Evolutionary conservation across 2,329 filamentous ascomycete genomes (phyloP).

Genomic region (Rutstroemia sp.): DNA sequence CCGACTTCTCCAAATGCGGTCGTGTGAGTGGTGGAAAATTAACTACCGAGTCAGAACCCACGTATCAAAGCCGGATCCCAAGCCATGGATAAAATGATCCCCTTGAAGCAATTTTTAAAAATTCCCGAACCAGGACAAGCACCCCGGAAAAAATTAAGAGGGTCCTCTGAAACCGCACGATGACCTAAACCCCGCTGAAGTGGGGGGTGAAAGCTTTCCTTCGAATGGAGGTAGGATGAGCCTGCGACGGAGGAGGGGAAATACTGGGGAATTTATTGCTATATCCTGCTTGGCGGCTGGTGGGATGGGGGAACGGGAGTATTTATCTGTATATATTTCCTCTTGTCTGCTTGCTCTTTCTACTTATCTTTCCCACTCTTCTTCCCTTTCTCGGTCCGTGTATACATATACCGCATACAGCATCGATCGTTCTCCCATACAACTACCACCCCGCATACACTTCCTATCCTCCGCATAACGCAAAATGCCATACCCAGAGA

Average conservation of each 20-base stretch:
- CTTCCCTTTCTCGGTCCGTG: not conserved
- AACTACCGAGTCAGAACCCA: not conserved
- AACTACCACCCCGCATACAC: not conserved
- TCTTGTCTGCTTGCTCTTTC: not conserved
- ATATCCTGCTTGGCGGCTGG: not conserved
- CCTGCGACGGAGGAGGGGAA: not conserved
- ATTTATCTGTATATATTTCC: not conserved
- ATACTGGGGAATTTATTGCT: not conserved
- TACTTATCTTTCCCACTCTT: not conserved
- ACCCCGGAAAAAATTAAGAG: not conserved
- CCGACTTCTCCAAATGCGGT: not conserved
- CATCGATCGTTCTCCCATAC: no score
- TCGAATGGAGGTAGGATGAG: not conserved
- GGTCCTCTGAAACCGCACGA: not conserved
- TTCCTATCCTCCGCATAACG: not conserved
- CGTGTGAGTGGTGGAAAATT: constrained; percentile 8
- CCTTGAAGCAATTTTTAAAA: not conserved
- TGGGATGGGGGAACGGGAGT: not conserved
- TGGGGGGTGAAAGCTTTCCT: not conserved
- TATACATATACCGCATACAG: no score
- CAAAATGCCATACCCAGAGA: constrained; percentile 42
- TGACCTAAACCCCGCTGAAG: not conserved
- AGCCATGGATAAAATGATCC: not conserved
- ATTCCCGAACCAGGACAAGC: not conserved
- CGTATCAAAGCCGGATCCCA: not conserved